Evolutionary conservation across 2,329 filamentous ascomycete genomes (phyloP).

Genomic region (Emergomyces pasteurianus): DNA sequence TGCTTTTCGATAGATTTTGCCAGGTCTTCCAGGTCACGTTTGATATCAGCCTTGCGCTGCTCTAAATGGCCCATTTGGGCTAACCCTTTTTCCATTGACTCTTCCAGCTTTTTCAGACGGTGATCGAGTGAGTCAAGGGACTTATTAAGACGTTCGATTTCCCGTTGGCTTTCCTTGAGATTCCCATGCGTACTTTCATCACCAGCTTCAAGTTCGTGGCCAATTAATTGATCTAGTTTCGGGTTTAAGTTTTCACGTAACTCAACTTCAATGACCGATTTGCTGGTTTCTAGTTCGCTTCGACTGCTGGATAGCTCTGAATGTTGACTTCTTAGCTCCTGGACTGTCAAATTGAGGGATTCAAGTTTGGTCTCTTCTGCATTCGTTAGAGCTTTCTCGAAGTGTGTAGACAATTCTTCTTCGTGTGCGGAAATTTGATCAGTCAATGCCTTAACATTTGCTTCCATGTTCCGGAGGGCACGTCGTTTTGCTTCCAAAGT

Average conservation of each 20-base stretch:
- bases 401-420: slow-evolving; percentile 69
- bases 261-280: slow-evolving; percentile 74
- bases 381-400: slow-evolving; percentile 75
- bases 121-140: slow-evolving; percentile 53
- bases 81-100: slow-evolving; percentile 51
- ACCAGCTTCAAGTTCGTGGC: slow-evolving; percentile 55
- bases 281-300: slow-evolving; percentile 65
- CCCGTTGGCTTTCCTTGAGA: slow-evolving; percentile 65
- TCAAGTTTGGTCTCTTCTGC: slow-evolving; percentile 78
- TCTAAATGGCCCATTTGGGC: slow-evolving; percentile 47
- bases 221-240: slow-evolving; percentile 74
- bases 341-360: slow-evolving; percentile 53
- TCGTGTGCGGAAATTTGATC: slow-evolving; percentile 67
- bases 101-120: slow-evolving; percentile 63
- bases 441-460: slow-evolving; percentile 61
- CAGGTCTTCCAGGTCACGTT: slow-evolving; percentile 63
- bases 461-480: slow-evolving; percentile 55
- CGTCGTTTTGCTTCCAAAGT: slow-evolving; percentile 61
- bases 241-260: slow-evolving; percentile 80
- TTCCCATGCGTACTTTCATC: slow-evolving; percentile 49
- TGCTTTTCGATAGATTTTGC: slow-evolving; percentile 68
- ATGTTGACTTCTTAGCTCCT: slow-evolving; percentile 64
- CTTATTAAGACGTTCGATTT: slow-evolving; percentile 66
- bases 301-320: slow-evolving; percentile 62
- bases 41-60: slow-evolving; percentile 49